These are phyloP conservation scores for Dioszegia crocea DNA, from an alignment of 768 basidiomycete species.

Conservation along the genomic window DNA sequence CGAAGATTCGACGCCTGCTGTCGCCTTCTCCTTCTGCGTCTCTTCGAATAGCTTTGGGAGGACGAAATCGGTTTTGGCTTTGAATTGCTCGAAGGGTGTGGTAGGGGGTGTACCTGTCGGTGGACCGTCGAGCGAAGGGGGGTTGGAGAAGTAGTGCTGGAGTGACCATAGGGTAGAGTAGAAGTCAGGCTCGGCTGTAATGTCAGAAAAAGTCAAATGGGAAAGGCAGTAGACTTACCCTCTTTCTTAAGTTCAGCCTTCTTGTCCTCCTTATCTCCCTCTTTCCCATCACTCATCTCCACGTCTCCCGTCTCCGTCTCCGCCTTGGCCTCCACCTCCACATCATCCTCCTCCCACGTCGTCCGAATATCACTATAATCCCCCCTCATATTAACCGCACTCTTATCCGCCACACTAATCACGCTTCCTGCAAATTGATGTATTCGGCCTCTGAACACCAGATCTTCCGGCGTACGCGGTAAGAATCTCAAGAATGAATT, in stretches of 20 bases:
- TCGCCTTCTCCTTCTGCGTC: constrained; percentile 34
- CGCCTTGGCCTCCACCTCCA: constrained; percentile 15
- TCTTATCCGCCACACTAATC: constrained; percentile 47
- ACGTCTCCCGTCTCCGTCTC: constrained; percentile 10
- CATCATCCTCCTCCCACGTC: constrained; percentile 34
- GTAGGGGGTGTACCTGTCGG: not conserved
- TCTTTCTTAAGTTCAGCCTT: not conserved
- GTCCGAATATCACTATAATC: constrained; percentile 40
- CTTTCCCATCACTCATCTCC: not conserved
- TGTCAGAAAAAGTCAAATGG: too few species aligned
- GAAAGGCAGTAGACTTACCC: not conserved
- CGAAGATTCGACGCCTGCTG: constrained; percentile 28
- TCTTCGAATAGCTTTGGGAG: constrained; percentile 38
- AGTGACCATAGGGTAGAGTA: constrained; percentile 44
- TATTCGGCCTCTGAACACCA: constrained; percentile 41
- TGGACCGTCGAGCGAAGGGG: constrained; percentile 33
- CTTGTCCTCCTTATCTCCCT: not conserved
- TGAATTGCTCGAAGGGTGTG: constrained; percentile 36
- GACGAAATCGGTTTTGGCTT: constrained; percentile 36
- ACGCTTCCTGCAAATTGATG: constrained; percentile 43
- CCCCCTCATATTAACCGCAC: constrained; percentile 43
- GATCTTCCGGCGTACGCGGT: constrained; percentile 39
- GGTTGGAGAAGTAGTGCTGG: constrained; percentile 41
- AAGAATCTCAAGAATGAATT: constrained; percentile 43
- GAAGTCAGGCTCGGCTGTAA: constrained; percentile 22